Base-by-base conservation (phyloP, 2,329 filamentous ascomycete species). In the Triangularia verruculosa region DNA sequence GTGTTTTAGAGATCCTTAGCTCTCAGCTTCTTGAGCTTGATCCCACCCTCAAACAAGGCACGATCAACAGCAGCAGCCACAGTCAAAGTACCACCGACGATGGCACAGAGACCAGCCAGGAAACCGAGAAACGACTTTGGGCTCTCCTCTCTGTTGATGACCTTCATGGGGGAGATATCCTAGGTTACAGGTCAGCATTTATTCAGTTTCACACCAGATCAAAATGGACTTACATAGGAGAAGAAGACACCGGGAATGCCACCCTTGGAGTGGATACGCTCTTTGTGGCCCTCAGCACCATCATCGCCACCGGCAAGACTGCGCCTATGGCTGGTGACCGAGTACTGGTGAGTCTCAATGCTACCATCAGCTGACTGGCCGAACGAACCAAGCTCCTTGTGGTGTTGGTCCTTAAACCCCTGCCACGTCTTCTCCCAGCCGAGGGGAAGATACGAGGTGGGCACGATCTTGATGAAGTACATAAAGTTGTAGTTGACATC, bases 101-200 rank as follows among this genome's bases (percentile, higher is more conserved):
- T 90, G 39, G 94, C 94, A 76, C 95, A 99, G 20, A 99, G 86
- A 56, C 95, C 95, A 0, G 95, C 94, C 64, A 99, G 78, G 82
- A 99, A 99, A 17, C 91, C 91, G 0, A 92, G 87, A 76, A 99
- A 96, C 4, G 90, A 90, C 82, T 98, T 98, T 65, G 89, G 82
- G 55, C 92, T 87, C 69, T 91, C 89, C 80, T 99, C 96, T 61
- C 93, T 90, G 81, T 99, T 99, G 78, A 99, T 90, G 66, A 99
- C 94, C 80, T 98, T 99, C 95, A 99, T 99, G 4, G 95, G 95
- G 1, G 94, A 98, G 76, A 99, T 99, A 72, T 99, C 95, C 90
- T 93, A 61, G 34, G 20, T 25, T 30, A 11, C 12, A 0, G 12
- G 17, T 51, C 32, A 61, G 53, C 39, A 54, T 56, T 17, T 9